Evolutionary conservation across 2,329 filamentous ascomycete species (phyloP), one percentile per base, ranked within the genome.

Genomic region (Exserohilum turcica): DNA sequence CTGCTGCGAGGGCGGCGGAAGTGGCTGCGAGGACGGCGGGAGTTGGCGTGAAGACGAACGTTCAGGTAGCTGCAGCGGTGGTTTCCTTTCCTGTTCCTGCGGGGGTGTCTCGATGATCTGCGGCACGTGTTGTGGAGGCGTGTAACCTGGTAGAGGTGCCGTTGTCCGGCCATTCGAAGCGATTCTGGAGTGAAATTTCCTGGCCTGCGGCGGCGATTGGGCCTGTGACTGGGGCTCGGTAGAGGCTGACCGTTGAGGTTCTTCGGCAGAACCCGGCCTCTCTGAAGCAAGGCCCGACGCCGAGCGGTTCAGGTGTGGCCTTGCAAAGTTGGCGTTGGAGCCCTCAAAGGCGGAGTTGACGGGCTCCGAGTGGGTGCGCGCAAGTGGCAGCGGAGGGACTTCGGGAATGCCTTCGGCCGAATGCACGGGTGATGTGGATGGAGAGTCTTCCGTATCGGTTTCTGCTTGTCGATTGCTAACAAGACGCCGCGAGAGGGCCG

Each of bases 401-500:
- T 80, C 81, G n/a, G 66, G 60, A 15, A 68, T 53, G 16, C 68
- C 37, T 12, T 54, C 42, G 27, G 47, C 67, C 21, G 67, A 39
- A 79, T 65, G 58, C 5, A 79, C 43, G 77, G 80, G 79, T n/a
- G 81, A 78, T n/a, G 79, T 79, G 21, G 77, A 70, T 32, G 78
- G 77, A 32, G 77, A 74, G 48, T 81, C 79, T 15, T 82, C 80
- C n/a, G 79, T 79, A 56, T 87, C 85, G 12, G 80, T 80, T 15
- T 89, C 87, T n/a, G 81, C 78, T 19, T 84, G 82, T 52, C 84
- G 84, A 37, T 46, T 42, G 27, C 84, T 82, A 4, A 80, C 80
- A 38, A 86, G 57, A 33, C 93, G 84, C 73, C 90, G 91, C 1
- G 90, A 89, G 61, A 91, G 88, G 0, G 89, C 86, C 3, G 86